These are phyloP conservation scores for Polychytrium aggregatum DNA, from an alignment of 192 early-diverging fungal genomes.

Conservation along the genomic window DNA sequence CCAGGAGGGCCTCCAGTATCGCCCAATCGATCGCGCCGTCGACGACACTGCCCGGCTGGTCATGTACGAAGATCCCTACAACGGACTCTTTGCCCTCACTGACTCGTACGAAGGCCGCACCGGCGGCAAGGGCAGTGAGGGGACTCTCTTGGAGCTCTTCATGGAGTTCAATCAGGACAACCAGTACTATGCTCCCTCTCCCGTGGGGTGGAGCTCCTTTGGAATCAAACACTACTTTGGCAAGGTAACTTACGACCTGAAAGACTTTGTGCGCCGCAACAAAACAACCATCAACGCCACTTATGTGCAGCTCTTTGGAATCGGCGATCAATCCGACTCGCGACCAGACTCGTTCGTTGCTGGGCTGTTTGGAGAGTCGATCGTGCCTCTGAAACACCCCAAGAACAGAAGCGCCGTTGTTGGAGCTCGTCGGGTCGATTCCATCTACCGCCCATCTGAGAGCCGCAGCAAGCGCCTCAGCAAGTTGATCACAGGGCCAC, in stretches of 20 bases:
- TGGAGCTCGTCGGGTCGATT: conserved; percentile 59
- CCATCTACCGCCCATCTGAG: conserved; percentile 56
- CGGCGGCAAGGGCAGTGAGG: conserved; percentile 13
- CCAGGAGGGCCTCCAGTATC: background rate
- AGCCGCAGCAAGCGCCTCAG: conserved; percentile 25
- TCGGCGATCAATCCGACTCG: conserved; percentile 22
- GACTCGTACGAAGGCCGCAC: conserved; percentile 32
- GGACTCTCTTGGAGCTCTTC: conserved; percentile 8
- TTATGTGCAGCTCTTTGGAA: conserved; percentile 76
- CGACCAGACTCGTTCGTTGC: conserved; percentile 55
- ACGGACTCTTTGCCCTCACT: conserved; percentile 64
- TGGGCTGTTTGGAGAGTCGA: conserved; percentile 61
- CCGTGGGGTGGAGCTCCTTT: conserved; percentile 45
- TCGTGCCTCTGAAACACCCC: conserved; percentile 76
- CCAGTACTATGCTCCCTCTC: conserved; percentile 19
- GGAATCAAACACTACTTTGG: conserved; percentile 69
- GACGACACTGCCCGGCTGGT: conserved; percentile 51
- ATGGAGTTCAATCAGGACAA: conserved; percentile 3
- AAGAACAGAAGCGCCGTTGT: conserved; percentile 65
- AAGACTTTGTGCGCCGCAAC: conserved; percentile 65
- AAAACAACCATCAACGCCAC: conserved; percentile 67
- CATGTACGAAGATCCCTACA: conserved; percentile 53
- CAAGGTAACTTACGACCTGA: conserved; percentile 43
- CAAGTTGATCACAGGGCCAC: background rate
- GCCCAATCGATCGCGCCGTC: conserved; percentile 2